Evolutionary conservation across 192 early-diverging fungal species (phyloP).

Genomic region (Linnemannia schmuckeri): DNA sequence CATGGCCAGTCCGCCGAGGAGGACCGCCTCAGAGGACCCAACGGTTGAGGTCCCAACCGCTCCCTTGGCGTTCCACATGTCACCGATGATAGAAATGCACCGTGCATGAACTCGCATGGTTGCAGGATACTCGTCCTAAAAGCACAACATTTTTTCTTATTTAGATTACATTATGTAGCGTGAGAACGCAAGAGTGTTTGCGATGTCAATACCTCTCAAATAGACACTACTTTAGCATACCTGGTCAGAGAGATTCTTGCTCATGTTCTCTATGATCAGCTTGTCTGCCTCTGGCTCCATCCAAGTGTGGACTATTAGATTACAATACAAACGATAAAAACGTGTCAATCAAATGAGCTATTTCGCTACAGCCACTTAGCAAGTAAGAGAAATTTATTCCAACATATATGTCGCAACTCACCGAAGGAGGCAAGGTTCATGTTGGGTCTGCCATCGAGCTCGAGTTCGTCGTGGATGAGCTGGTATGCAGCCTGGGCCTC

Average conservation of each 20-base stretch:
- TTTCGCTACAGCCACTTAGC: background rate
- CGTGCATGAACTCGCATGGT: slow-evolving; percentile 73
- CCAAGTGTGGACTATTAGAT: slow-evolving; percentile 76
- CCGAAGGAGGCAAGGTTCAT: slow-evolving; percentile 80
- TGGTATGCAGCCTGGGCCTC: slow-evolving; percentile 74
- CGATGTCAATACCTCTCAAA: slow-evolving; percentile 53
- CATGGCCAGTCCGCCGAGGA: slow-evolving; percentile 82
- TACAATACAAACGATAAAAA: slow-evolving; percentile 58
- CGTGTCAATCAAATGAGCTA: slow-evolving; percentile 62
- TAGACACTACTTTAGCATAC: slow-evolving; percentile 13
- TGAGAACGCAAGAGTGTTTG: slow-evolving; percentile 51
- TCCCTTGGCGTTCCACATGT: slow-evolving; percentile 74
- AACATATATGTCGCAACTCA: background rate
- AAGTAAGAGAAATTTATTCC: background rate
- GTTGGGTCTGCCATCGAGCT: slow-evolving; percentile 83
- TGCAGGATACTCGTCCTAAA: slow-evolving; percentile 75
- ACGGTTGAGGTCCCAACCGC: slow-evolving; percentile 79
- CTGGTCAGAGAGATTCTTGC: slow-evolving; percentile 78
- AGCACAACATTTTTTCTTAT: background rate
- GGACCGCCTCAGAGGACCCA: slow-evolving; percentile 86
- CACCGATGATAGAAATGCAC: slow-evolving; percentile 78
- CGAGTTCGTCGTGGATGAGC: slow-evolving; percentile 80
- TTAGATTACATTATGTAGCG: slow-evolving; percentile 68
- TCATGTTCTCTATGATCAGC: slow-evolving; percentile 80
- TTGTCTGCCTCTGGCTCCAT: slow-evolving; percentile 88